A percentile compares a stretch with the other conserved stretches of the same genome.
phyloP scores from a whole-genome alignment of 2,329 filamentous ascomycete genomes.

The Aspergillus vadensis region DNA sequence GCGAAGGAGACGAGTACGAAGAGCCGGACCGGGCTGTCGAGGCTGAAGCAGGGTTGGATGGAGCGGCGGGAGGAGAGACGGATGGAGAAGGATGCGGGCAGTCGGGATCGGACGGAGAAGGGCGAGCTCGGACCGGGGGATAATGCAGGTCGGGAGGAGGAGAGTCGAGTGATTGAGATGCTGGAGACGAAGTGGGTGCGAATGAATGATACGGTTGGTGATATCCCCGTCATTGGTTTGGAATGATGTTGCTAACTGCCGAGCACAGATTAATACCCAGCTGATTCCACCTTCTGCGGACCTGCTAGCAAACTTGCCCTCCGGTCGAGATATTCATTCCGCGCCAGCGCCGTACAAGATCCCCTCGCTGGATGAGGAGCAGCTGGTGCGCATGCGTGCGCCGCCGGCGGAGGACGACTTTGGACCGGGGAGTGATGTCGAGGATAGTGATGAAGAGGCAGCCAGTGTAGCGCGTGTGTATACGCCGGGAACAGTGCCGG shows the following conservation, averaged over 20 bases:
- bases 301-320: constrained; percentile 77
- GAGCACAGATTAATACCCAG: constrained; percentile 73
- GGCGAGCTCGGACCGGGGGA: constrained; percentile 55
- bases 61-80: constrained; percentile 79
- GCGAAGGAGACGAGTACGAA: constrained; percentile 41
- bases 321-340: constrained; percentile 79
- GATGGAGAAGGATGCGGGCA: constrained; percentile 66
- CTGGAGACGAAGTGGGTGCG: constrained; percentile 86
- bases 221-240: neutral
- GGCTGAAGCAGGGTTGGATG: constrained; percentile 71
- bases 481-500: constrained; percentile 40
- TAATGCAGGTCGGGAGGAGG: constrained; percentile 82
- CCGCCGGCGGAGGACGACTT: constrained; percentile 54
- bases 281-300: constrained; percentile 70
- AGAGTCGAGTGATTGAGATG: constrained; percentile 82
- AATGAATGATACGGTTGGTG: constrained; percentile 75
- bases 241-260: constrained; percentile 1
- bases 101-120: constrained; percentile 34
- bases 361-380: constrained; percentile 64
- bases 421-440: constrained; percentile 42
- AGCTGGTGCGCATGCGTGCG: constrained; percentile 61
- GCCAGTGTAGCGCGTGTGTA: constrained; percentile 18
- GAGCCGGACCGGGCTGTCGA: constrained; percentile 43
- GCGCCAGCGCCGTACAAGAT: constrained; percentile 67
- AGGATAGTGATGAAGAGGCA: constrained; percentile 47